phyloP scores from a whole-genome alignment of 768 basidiomycete species.

The Gyrodon lividus region DNA sequence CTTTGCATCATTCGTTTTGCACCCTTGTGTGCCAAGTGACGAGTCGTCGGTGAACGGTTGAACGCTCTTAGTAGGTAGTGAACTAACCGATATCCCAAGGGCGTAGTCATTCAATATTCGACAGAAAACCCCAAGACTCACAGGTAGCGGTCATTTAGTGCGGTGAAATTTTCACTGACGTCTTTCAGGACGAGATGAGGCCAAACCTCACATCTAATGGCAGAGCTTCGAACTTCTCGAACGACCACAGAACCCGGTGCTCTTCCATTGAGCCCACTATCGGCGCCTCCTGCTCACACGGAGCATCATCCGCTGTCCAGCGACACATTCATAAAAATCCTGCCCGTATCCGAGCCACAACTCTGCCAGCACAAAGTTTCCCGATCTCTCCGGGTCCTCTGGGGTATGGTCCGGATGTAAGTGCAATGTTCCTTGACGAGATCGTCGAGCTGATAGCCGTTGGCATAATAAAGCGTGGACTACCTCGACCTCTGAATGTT shows the following conservation, averaged over 20 bases:
- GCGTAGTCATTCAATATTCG: constrained; percentile 1
- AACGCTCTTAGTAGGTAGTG: not conserved
- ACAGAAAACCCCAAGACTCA: not conserved
- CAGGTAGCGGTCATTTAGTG: not conserved
- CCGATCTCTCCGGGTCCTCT: constrained; percentile 10
- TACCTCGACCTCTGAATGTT: constrained; percentile 28
- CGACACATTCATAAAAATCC: not conserved
- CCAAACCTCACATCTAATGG: too few relatives aligned
- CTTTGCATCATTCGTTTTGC: not conserved
- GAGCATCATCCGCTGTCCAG: constrained; percentile 8
- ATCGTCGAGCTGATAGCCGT: not conserved
- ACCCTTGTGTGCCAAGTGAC: not conserved
- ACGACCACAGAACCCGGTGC: too few relatives aligned
- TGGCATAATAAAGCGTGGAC: constrained; percentile 7
- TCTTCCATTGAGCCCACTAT: too few relatives aligned
- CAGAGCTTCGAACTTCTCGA: too few relatives aligned
- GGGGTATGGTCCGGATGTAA: constrained; percentile 6
- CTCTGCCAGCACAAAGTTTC: constrained; percentile 6
- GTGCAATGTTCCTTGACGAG: not conserved
- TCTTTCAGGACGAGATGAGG: constrained; percentile 5
- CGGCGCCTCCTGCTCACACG: constrained; percentile 8
- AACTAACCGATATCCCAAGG: constrained; percentile 11
- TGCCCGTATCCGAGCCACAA: not conserved
- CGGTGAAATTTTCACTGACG: constrained; percentile 1
- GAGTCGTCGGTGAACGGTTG: constrained; percentile 5